A percentile compares a stretch with the other conserved stretches of the same genome.
Conservation (phyloP, 768 basidiomycete genomes). For the Tricholoma matsutake region DNA sequence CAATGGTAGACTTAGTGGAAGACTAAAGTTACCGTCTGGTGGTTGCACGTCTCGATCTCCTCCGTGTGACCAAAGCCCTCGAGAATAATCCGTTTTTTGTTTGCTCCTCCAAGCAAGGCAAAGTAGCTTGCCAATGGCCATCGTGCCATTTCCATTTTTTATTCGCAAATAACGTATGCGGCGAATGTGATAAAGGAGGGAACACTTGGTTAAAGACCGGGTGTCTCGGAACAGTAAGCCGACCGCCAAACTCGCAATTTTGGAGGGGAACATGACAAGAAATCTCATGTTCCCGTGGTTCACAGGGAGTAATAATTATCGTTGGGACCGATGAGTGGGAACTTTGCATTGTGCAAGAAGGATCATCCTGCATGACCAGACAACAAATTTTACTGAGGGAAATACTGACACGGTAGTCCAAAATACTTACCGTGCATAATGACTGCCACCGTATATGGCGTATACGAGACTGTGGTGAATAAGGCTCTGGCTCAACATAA, state of each 20-base stretch:
- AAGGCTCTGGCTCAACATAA: not conserved
- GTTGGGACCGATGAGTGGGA: constrained; percentile 40
- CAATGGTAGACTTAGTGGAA: no score
- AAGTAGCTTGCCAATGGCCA: constrained; percentile 52
- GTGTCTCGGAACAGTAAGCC: constrained; percentile 48
- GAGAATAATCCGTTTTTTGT: constrained; percentile 42
- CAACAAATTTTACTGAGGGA: not conserved
- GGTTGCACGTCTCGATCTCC: constrained; percentile 7
- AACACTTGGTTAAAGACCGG: constrained; percentile 44
- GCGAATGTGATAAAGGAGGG: constrained; percentile 36
- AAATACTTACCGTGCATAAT: constrained; percentile 15
- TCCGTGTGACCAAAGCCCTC: constrained; percentile 15
- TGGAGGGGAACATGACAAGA: constrained; percentile 52
- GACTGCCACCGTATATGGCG: constrained; percentile 22
- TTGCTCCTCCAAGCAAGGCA: constrained; percentile 49
- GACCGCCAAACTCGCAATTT: constrained; percentile 49
- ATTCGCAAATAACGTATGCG: constrained; percentile 24
- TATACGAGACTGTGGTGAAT: constrained; percentile 4
- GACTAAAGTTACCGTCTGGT: not conserved
- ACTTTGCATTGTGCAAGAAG: constrained; percentile 28
- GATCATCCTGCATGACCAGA: constrained; percentile 1
- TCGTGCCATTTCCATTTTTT: constrained; percentile 45
- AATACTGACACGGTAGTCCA: not conserved
- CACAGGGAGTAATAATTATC: constrained; percentile 51
- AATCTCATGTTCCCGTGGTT: constrained; percentile 33